A percentile compares a stretch with the other conserved stretches of the same genome.
phyloP scores from a whole-genome alignment of 495 filamentous ascomycete species.

The Penicillium atrosanguineum region DNA sequence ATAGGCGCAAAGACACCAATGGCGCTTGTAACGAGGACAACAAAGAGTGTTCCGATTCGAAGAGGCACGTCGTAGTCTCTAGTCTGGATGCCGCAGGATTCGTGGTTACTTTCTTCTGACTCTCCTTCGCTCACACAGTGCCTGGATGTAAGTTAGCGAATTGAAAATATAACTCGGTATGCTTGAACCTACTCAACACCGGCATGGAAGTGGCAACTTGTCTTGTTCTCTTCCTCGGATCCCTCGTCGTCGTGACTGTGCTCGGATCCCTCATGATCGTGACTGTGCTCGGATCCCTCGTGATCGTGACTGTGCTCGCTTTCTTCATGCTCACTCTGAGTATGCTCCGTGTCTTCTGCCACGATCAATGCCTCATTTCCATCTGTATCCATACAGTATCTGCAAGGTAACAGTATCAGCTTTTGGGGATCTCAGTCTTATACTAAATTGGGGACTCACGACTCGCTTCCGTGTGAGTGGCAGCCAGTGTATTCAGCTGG shows the following conservation, averaged over 20 bases:
- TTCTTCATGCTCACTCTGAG: conserved; percentile 1
- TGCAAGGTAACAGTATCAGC: conserved; percentile 16
- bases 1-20: conserved; percentile 48
- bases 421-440: not conserved
- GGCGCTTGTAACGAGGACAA: conserved; percentile 50
- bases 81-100: conserved; percentile 41
- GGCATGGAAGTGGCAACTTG: conserved; percentile 64
- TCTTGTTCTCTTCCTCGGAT: conserved; percentile 6
- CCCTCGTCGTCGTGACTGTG: conserved; percentile 9
- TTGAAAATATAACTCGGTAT: not conserved
- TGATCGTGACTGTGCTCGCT: not conserved
- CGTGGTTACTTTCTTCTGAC: conserved; percentile 21
- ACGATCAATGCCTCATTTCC: conserved; percentile 47
- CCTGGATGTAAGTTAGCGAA: conserved; percentile 20
- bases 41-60: conserved; percentile 60
- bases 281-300: too few species aligned
- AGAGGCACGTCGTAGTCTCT: conserved; percentile 59
- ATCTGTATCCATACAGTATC: conserved; percentile 46
- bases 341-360: conserved; percentile 22
- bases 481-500: conserved; percentile 52
- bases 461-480: conserved; percentile 45
- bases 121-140: conserved; percentile 48
- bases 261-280: conserved; percentile 6
- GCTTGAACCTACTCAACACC: conserved; percentile 53
- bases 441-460: conserved; percentile 28